Base-by-base conservation (phyloP, 495 filamentous ascomycete species). In the Hypoxylon intermedium region DNA sequence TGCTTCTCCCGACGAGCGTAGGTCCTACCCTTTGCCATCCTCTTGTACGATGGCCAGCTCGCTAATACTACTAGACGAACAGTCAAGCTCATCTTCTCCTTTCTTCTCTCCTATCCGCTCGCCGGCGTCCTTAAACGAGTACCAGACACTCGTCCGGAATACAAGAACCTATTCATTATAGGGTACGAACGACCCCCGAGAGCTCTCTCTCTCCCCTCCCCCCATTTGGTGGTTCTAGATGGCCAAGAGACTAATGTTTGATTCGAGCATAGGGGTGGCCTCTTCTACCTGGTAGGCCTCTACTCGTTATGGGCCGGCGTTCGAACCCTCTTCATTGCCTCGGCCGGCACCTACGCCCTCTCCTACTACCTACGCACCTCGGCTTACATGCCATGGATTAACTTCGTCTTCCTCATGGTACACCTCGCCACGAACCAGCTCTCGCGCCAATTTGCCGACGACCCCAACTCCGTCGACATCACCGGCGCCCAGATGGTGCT, bases 331-430 rank as follows among this genome's bases (percentile, higher is more conserved):
- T 68, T 91, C 28, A 85, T 95, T 65, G 90, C 88, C 66, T 84
- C 94, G 0, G 83, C 79, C 18, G 93, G 84, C 30, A 83, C 90
- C 24, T 98, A 98, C 71, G 77, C 81, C 51, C 96, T 98, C 64
- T 88, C 94, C 46, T 82, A 85, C 64, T 94, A 89, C 70, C 77
- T 98, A 15, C 76, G 75, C 49, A 81, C 90, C 44, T 91, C 91
- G n/a, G 90, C 91, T 2, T 90, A 92, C 74, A 98, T 98, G 94
- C 95, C 95, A 77, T 98, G 94, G 94, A 84, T 97, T 37, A 92
- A 86, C 40, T 98, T 98, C 74, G 82, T 91, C 49, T 97, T 93
- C 74, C 69, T 95, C 49, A 98, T 98, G 95, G 87, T 89, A 56
- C 93, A 98, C 73, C 90, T 98, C 89, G 90, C 92, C 33, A 70